Conservation (phyloP, 441 rosid species). For the Mallotus japonicus region DNA sequence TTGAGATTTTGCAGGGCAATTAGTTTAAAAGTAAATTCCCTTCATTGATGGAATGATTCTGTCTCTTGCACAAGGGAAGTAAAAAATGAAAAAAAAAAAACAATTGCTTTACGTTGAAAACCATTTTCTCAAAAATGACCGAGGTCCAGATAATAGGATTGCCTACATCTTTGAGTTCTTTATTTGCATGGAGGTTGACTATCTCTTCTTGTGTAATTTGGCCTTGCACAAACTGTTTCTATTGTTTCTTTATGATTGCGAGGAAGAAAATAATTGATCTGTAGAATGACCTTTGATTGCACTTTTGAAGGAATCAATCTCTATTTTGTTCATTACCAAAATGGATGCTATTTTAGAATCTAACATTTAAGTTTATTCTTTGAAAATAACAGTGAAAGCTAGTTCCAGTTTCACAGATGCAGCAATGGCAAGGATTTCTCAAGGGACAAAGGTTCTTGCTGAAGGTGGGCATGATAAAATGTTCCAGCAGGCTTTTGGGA, state of each 20-base stretch:
- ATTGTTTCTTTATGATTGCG: background rate
- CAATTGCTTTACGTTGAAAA: constrained; percentile 4
- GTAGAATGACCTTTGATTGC: background rate
- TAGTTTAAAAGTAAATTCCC: no score
- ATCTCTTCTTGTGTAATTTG: no score
- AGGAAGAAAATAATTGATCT: background rate
- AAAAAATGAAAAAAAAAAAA: background rate
- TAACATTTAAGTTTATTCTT: background rate
- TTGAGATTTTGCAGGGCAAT: background rate
- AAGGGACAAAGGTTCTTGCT: constrained; percentile 63
- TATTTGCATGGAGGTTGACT: background rate
- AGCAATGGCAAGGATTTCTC: constrained; percentile 74
- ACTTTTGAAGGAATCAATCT: background rate
- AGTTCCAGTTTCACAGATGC: constrained; percentile 69
- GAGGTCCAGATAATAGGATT: constrained; percentile 1
- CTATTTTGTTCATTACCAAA: background rate
- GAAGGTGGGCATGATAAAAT: constrained; percentile 82
- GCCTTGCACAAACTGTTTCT: background rate
- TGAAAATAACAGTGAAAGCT: constrained; percentile 45
- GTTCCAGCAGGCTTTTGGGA: constrained; percentile 62
- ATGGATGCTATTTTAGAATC: background rate
- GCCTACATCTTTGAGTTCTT: background rate
- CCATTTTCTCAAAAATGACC: background rate
- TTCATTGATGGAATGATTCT: no score
- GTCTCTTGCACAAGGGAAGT: no score